Evolutionary conservation across 371 early-diverging fungal genomes (phyloP).

Genomic region (Haplosporangium sp.): DNA sequence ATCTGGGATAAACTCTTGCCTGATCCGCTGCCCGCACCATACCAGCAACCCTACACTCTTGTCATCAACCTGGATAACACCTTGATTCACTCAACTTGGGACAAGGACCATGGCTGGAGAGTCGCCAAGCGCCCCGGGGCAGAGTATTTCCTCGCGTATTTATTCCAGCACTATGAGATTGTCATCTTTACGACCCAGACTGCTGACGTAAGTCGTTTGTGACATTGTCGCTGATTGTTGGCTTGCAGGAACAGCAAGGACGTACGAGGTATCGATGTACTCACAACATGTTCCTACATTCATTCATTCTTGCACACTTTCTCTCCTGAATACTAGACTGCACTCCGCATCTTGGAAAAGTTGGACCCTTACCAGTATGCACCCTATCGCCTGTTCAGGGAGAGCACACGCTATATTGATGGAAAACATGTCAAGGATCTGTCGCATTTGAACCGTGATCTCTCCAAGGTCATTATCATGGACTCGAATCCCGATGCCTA

Average conservation of each 20-base stretch:
- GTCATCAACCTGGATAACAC: slow-evolving; percentile 94
- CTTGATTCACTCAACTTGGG: slow-evolving; percentile 93
- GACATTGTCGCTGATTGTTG: not conserved
- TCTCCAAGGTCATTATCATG: slow-evolving; percentile 91
- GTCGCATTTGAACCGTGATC: slow-evolving; percentile 91
- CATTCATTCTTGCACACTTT: not conserved
- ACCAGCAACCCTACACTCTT: slow-evolving; percentile 88
- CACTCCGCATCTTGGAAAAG: slow-evolving; percentile 84
- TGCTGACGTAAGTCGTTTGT: slow-evolving; percentile 50
- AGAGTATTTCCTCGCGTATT: slow-evolving; percentile 92
- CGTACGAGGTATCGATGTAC: no score
- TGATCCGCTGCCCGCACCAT: slow-evolving; percentile 84
- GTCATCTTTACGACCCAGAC: slow-evolving; percentile 94
- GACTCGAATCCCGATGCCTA: slow-evolving; percentile 87
- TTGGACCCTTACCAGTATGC: slow-evolving; percentile 90
- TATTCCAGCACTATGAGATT: slow-evolving; percentile 92
- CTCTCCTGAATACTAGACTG: slow-evolving; percentile 47
- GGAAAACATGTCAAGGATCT: slow-evolving; percentile 94
- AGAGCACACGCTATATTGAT: slow-evolving; percentile 86
- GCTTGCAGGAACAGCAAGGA: no score
- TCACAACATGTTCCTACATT: not conserved
- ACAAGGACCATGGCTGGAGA: slow-evolving; percentile 93
- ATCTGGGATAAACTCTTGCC: slow-evolving; percentile 89
- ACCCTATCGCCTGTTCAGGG: slow-evolving; percentile 90
- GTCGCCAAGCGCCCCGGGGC: slow-evolving; percentile 95